phyloP scores from a whole-genome alignment of 2,329 filamentous ascomycete species.

The Diplodia corticola region DNA sequence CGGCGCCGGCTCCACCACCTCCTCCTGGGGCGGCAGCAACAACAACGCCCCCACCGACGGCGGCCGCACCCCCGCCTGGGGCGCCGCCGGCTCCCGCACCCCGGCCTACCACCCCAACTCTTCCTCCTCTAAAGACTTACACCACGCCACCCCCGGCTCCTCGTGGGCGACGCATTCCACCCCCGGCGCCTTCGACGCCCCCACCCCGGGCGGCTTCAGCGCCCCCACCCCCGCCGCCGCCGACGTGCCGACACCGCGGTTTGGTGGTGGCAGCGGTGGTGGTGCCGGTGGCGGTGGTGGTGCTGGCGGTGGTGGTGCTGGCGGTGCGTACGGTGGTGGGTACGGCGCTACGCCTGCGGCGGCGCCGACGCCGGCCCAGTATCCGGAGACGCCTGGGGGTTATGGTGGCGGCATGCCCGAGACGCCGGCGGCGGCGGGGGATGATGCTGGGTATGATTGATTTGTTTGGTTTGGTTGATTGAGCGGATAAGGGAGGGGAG shows the following conservation, averaged over 20 bases:
- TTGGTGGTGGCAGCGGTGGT: slow-evolving; percentile 26
- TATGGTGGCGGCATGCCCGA: slow-evolving; percentile 55
- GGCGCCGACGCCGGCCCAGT: slow-evolving; percentile 62
- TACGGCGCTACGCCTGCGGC: slow-evolving; percentile 43
- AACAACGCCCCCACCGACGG: slow-evolving; percentile 57
- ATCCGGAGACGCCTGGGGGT: slow-evolving; percentile 52
- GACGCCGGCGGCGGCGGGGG: slow-evolving; percentile 52
- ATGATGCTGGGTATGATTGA: slow-evolving; percentile 46
- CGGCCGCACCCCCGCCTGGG: slow-evolving; percentile 70
- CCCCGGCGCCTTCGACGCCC: slow-evolving; percentile 41
- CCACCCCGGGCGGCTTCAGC: slow-evolving; percentile 40
- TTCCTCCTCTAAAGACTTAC: slow-evolving; percentile 28
- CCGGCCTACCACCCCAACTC: slow-evolving; percentile 39
- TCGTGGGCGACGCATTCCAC: slow-evolving; percentile 32
- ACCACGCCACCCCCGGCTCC: slow-evolving; percentile 32
- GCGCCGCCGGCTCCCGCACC: slow-evolving; percentile 34
- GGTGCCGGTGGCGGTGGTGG: slow-evolving; percentile 27
- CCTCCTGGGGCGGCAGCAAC: slow-evolving; percentile 52
- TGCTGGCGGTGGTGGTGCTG: neutral
- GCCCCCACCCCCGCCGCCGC: slow-evolving; percentile 41
- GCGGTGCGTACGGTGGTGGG: slow-evolving; percentile 25
- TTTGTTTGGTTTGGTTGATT: too few species aligned
- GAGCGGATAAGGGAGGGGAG: neutral
- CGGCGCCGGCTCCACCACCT: slow-evolving; percentile 65
- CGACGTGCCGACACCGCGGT: slow-evolving; percentile 28